phyloP scores from a whole-genome alignment of 116 monocot species.

The Zostera marina region DNA sequence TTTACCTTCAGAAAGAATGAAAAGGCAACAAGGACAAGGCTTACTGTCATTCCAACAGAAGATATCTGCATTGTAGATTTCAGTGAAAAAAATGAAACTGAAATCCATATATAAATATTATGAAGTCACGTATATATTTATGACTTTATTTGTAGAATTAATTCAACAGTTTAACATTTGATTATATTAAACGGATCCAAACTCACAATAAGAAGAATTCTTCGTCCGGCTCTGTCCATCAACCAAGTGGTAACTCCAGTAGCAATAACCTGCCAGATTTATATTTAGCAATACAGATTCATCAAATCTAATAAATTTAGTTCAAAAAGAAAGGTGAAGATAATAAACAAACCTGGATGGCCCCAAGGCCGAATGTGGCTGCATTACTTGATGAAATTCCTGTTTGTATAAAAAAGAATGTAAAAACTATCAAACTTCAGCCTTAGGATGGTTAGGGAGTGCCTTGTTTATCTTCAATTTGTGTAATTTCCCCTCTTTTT shows the following conservation, averaged over 20 bases:
- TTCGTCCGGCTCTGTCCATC: slow-evolving; percentile 77
- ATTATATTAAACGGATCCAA: not conserved
- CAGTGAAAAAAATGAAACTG: no score
- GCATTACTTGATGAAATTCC: slow-evolving; percentile 59
- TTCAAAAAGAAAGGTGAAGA: not conserved
- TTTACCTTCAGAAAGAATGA: slow-evolving; percentile 76
- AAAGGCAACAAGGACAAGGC: slow-evolving; percentile 61
- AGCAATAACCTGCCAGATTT: slow-evolving; percentile 81
- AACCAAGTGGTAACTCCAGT: slow-evolving; percentile 88
- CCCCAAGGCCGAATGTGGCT: slow-evolving; percentile 73
- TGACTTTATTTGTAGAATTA: no score
- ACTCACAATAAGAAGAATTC: slow-evolving; percentile 80
- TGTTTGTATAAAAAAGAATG: slow-evolving; percentile 8
- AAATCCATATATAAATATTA: no score
- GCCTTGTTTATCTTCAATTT: no score
- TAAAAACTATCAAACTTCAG: not conserved
- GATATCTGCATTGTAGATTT: slow-evolving; percentile 40
- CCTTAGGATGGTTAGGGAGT: no score
- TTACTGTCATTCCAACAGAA: slow-evolving; percentile 50
- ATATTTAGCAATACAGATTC: slow-evolving; percentile 30
- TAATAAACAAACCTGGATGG: slow-evolving; percentile 53
- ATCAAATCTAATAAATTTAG: not conserved
- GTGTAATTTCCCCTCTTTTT: no score
- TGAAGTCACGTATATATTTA: no score
- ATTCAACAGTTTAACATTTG: no score